Conservation (phyloP, 345 rosid genomes). For the Gossypium longicalyx region DNA sequence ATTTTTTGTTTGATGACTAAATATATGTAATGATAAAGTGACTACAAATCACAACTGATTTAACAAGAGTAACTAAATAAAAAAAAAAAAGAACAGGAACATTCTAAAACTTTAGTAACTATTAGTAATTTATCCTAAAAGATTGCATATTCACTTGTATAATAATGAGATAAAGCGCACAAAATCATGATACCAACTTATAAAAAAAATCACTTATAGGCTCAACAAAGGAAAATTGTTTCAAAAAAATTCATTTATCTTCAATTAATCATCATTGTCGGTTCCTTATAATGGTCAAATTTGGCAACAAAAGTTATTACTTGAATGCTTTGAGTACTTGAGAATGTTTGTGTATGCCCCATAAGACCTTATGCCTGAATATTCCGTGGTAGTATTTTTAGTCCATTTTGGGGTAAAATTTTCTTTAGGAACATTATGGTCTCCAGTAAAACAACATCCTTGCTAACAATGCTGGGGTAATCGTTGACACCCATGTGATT, state of each 20-base stretch:
- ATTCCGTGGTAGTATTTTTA: neutral
- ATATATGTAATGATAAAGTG: no score
- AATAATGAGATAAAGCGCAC: neutral
- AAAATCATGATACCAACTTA: neutral
- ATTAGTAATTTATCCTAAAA: no score
- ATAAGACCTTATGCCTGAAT: neutral
- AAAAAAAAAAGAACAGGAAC: no score
- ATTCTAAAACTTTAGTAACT: no score
- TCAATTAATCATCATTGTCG: neutral
- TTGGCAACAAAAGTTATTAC: slow-evolving; percentile 5
- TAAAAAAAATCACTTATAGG: neutral
- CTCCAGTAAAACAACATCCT: neutral
- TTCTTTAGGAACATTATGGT: slow-evolving; percentile 12
- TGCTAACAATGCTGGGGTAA: neutral
- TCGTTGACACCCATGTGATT: slow-evolving; percentile 14
- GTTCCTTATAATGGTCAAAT: neutral
- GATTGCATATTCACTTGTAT: no score
- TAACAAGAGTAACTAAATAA: no score
- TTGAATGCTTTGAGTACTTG: slow-evolving; percentile 11
- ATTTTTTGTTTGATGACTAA: no score
- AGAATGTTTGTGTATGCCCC: slow-evolving; percentile 5
- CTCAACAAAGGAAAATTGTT: neutral
- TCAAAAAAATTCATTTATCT: neutral
- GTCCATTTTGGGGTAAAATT: neutral
- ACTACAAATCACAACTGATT: no score